Base-by-base conservation (phyloP, 768 basidiomycete genomes). In the Termitomyces sp. region DNA sequence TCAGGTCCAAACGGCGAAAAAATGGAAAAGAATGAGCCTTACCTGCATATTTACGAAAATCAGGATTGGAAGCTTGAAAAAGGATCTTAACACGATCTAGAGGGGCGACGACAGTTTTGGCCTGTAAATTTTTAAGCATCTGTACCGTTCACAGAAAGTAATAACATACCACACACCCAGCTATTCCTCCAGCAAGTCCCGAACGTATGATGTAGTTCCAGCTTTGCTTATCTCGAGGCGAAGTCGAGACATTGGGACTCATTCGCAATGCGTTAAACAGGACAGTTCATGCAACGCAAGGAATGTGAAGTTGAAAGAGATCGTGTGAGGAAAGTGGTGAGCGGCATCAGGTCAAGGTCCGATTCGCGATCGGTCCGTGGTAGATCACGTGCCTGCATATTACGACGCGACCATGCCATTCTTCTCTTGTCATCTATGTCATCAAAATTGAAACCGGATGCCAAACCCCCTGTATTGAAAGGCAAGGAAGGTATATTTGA, bases 61-160 rank as follows among this genome's bases (percentile, higher is more conserved):
- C 96, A 8, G 91, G 90, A 70, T 96, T 97, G 7, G 92, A 92
- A 0, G 97, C 93, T 70, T 99, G 96, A 68, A 98, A 97, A 49
- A 99, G 85, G 64, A 99, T 99, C 75, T 99, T 99, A 63, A 99
- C 95, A 68, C 97, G 80, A 70, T 99, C 97, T 49, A 99, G 80
- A 3, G 97, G 97, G 19, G 97, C 97, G 44, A 97, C 91, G 33
- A 87, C 87, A 12, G 94, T 93, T 73, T 96, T 96, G 49, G 94
- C 94, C 95, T 96, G 61, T 41, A 46, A 21, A 47, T 44, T 17
- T 50, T 11, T 8, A 52, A 17, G 33, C 17, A 57, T 6, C 3
- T n/a, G 28, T 35, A 40, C 15, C 8, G 47, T 41, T 60, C 35
- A 54, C 59, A 26, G 50, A 55, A 55, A 44, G 57, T 42, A 35